These are phyloP conservation scores for Ustilago bromivora DNA, from an alignment of 1,284 basidiomycete species.

Conservation along the genomic window DNA sequence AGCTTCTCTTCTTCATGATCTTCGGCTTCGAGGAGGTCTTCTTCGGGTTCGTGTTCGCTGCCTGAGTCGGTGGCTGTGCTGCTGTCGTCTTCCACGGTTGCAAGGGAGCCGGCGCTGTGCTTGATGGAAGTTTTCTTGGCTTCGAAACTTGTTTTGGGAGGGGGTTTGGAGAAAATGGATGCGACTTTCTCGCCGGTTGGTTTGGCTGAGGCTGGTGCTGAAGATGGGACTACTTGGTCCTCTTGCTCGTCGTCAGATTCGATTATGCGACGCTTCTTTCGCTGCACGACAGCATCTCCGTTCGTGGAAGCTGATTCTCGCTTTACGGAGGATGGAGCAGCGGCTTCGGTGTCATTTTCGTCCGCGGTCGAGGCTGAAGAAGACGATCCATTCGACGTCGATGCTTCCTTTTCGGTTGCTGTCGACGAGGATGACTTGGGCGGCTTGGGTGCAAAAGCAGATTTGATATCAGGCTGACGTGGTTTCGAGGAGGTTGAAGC, in stretches of 20 bases:
- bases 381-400: not conserved
- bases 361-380: not conserved
- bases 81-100: conserved; percentile 9
- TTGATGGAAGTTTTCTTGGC: conserved; percentile 16
- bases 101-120: conserved; percentile 39
- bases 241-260: conserved; percentile 67
- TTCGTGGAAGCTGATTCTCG: conserved; percentile 14
- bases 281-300: conserved; percentile 15
- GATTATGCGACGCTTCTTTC: conserved; percentile 67
- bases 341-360: not conserved
- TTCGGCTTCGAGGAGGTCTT: conserved; percentile 32
- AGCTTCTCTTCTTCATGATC: conserved; percentile 57
- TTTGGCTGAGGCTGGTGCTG: conserved; percentile 16
- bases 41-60: conserved; percentile 59
- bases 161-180: conserved; percentile 29
- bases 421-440: conserved; percentile 4
- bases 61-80: conserved; percentile 46
- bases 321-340: conserved; percentile 4
- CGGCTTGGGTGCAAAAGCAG: conserved; percentile 57
- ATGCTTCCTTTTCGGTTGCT: not conserved
- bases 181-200: conserved; percentile 21
- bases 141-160: conserved; percentile 10
- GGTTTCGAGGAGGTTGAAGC: conserved; percentile 26
- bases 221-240: conserved; percentile 39
- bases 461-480: conserved; percentile 54